Evolutionary conservation across 2,329 filamentous ascomycete species (phyloP).

Genomic region (Hypoxylon sp.): DNA sequence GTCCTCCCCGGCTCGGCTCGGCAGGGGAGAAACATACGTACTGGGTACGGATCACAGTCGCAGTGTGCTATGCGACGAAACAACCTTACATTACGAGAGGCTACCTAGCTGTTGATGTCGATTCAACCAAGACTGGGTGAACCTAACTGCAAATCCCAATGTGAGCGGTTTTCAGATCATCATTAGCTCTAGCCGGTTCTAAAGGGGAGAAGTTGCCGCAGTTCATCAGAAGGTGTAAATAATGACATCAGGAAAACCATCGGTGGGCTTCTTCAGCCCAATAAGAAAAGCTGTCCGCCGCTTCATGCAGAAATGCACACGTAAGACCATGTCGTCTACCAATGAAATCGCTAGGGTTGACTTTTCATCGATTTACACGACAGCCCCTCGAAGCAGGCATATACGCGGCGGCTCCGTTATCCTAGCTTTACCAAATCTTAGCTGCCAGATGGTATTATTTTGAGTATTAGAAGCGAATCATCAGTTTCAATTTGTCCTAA

Average conservation of each 20-base stretch:
- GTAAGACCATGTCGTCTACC: neutral
- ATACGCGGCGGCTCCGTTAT: neutral
- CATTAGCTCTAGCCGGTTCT: neutral
- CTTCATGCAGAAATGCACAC: constrained; percentile 1
- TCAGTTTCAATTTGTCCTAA: constrained; percentile 1
- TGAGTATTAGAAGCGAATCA: constrained; percentile 13
- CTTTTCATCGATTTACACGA: neutral
- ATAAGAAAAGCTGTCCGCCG: neutral
- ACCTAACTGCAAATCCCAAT: neutral
- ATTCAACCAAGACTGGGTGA: neutral
- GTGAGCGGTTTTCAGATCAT: neutral
- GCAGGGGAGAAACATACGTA: constrained; percentile 25
- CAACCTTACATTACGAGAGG: constrained; percentile 18
- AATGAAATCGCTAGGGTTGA: neutral
- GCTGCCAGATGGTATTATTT: constrained; percentile 6
- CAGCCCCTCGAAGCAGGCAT: neutral
- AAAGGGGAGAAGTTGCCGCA: no score
- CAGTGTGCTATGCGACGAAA: constrained; percentile 13
- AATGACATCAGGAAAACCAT: constrained; percentile 8
- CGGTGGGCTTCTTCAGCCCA: neutral
- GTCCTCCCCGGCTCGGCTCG: constrained; percentile 35
- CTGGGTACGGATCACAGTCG: constrained; percentile 3
- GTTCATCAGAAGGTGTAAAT: constrained; percentile 1
- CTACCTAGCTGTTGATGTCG: constrained; percentile 4
- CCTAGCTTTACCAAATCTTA: constrained; percentile 11